Evolutionary conservation across 805 yeast species (phyloP), one percentile per base, ranked within the genome.

Genomic region (Myxozyma nipponensis): DNA sequence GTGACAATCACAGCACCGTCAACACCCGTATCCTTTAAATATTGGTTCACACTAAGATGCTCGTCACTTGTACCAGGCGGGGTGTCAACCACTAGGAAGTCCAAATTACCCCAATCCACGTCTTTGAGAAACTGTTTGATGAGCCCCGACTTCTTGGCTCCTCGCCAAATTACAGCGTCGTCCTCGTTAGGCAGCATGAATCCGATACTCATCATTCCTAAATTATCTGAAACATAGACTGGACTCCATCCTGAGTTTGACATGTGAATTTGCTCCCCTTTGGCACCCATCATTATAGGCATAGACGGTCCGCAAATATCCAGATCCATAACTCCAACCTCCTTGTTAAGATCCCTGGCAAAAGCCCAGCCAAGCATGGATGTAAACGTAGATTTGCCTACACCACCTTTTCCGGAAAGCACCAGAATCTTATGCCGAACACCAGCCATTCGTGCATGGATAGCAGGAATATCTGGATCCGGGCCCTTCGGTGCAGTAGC

Each of bases 51-150:
- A 5, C 95, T 83, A 38, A 93, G 75, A 69, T 93, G 99, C 66
- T 93, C 99, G 68, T 93, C 99, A 0, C 96, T 84, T 0, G 99
- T 93, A 0, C 99, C 98, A 0, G 99, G 99, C 0, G 98, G 99
- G 0, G 99, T 93, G 63, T 93, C 99, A 17, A 93, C 84, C 15
- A 93, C 77, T 58, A 93, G 72, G 63, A 86, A 93, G 66, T 93
- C 97, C 13, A 74, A 61, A 13, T 62, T 57, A 3, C 95, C 96
- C 99, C 99, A 93, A 62, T 87, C 89, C 1, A 93, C 97, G 61
- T 91, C 97, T 63, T 86, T 88, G 47, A 93, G 72, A 62, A 93
- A 93, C 70, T 89, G 96, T 63, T 93, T 93, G 46, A 93, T 93
- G 42, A 93, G 73, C 0, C 95, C 89, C 61, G 86, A 89, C 70